Conservation (phyloP, 345 rosid species). For the Citrus sp. region DNA sequence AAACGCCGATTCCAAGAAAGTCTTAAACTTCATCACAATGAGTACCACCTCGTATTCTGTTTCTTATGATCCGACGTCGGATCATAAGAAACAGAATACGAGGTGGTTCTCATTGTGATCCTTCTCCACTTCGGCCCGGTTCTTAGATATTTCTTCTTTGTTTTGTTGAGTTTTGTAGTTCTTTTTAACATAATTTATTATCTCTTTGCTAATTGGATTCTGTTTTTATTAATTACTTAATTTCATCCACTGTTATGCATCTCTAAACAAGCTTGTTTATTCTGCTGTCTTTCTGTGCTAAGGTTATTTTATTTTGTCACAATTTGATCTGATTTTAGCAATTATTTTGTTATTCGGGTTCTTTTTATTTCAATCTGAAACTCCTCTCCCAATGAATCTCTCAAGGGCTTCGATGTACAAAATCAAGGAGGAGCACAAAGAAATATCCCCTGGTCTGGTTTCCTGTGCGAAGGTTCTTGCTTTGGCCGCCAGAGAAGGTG, state of each 20-base stretch:
- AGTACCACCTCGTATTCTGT: neutral
- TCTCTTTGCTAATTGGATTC: neutral
- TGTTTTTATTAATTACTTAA: neutral
- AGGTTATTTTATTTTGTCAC: neutral
- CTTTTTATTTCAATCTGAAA: neutral
- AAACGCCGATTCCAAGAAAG: constrained; percentile 18
- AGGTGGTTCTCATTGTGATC: neutral
- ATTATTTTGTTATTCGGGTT: neutral
- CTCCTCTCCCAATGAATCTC: constrained; percentile 26
- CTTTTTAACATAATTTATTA: neutral
- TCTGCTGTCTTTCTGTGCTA: neutral
- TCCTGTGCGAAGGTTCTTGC: constrained; percentile 69
- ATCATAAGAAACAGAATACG: too few relatives aligned
- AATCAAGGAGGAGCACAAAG: constrained; percentile 57
- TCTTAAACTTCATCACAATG: neutral
- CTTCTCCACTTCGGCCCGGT: neutral
- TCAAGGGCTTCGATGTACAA: constrained; percentile 61
- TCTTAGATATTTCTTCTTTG: neutral
- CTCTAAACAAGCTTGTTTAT: neutral
- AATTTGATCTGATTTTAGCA: neutral
- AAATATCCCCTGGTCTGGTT: constrained; percentile 55
- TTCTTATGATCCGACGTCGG: neutral
- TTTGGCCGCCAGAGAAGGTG: constrained; percentile 67
- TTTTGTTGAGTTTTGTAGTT: neutral
- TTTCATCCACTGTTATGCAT: neutral